phyloP scores from a whole-genome alignment of 192 early-diverging fungal genomes.

The Coemansia sp. region DNA sequence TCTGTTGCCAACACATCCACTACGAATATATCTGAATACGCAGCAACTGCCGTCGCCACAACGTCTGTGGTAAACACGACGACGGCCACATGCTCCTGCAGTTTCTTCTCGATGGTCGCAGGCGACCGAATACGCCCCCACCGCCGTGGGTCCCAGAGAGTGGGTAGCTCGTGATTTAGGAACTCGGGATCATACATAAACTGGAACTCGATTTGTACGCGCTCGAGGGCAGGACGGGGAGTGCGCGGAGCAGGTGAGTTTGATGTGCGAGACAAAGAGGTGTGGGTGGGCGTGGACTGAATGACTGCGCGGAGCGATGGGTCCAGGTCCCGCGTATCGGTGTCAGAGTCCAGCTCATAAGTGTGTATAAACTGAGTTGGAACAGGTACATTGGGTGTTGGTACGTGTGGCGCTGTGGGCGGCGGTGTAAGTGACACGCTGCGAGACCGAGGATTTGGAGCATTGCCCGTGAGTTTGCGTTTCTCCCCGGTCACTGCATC shows the following conservation, averaged over 20 bases:
- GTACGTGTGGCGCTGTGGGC: conserved; percentile 2
- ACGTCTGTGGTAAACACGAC: conserved; percentile 26
- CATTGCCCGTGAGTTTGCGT: conserved; percentile 3
- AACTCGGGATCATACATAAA: conserved; percentile 32
- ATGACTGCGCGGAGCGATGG: conserved; percentile 47
- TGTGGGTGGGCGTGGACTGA: not conserved
- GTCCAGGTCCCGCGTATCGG: conserved; percentile 31
- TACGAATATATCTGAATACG: conserved; percentile 25
- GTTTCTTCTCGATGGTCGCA: conserved; percentile 15
- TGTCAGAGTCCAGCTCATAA: conserved; percentile 19
- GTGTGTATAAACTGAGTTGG: not conserved
- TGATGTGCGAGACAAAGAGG: not conserved
- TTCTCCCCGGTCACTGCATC: not conserved
- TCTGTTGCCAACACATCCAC: too few species aligned
- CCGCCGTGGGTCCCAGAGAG: conserved; percentile 20
- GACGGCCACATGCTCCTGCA: conserved; percentile 29
- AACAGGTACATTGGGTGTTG: too few species aligned
- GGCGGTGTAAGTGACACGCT: conserved; percentile 56
- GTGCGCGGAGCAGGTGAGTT: not conserved
- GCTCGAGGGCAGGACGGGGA: conserved; percentile 5
- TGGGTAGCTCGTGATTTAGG: conserved; percentile 19
- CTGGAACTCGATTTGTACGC: conserved; percentile 38
- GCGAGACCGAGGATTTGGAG: conserved; percentile 29
- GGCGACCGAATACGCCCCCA: conserved; percentile 19
- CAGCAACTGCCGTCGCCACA: conserved; percentile 25